phyloP scores from a whole-genome alignment of 345 rosid genomes.

The Adansonia digitata region DNA sequence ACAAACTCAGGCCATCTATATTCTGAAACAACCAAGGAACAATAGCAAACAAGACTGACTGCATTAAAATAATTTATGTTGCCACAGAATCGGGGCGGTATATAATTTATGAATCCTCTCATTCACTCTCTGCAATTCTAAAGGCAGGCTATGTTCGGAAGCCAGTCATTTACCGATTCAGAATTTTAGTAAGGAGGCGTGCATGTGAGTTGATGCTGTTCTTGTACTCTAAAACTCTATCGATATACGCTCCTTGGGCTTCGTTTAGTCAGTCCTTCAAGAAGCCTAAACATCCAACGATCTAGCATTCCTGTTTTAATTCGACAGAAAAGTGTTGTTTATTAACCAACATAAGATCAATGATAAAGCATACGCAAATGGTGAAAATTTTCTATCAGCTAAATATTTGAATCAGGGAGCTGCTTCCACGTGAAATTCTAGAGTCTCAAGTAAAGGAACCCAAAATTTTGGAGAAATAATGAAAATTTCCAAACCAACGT shows the following conservation, averaged over 20 bases:
- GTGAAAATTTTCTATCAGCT: neutral
- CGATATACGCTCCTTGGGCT: constrained; percentile 19
- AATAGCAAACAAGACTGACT: too few relatives aligned
- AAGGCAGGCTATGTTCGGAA: too few relatives aligned
- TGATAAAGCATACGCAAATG: neutral
- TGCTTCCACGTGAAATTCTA: neutral
- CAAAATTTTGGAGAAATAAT: neutral
- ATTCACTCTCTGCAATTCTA: too few relatives aligned
- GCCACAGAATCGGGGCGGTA: too few relatives aligned
- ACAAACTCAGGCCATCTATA: too few relatives aligned
- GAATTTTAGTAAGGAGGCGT: too few relatives aligned
- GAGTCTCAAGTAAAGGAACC: neutral
- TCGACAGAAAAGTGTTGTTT: neutral
- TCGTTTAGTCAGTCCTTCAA: constrained; percentile 64
- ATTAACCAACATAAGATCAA: neutral
- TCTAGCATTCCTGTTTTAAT: constrained; percentile 77
- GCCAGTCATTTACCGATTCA: too few relatives aligned
- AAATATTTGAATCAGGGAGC: neutral
- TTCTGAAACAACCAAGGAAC: too few relatives aligned
- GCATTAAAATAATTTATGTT: too few relatives aligned
- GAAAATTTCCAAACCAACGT: neutral
- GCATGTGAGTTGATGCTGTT: neutral
- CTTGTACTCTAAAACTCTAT: constrained; percentile 8
- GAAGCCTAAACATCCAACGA: constrained; percentile 89
- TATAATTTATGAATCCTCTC: too few relatives aligned